These are phyloP conservation scores for Astrothelium subdiscretum DNA, from an alignment of 495 filamentous ascomycete genomes.

Conservation along the genomic window DNA sequence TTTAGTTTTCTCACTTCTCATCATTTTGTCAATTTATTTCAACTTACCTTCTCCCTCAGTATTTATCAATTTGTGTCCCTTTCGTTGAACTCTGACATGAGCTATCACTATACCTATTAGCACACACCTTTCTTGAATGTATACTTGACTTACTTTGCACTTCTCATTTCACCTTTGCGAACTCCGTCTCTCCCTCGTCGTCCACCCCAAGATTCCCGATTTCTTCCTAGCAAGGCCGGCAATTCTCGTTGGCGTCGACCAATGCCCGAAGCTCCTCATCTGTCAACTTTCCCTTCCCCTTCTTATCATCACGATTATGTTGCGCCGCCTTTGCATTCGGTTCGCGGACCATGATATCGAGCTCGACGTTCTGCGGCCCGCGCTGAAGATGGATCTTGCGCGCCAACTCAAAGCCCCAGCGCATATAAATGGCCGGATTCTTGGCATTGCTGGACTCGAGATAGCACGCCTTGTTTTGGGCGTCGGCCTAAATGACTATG, in stretches of 20 bases:
- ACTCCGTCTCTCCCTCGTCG: not conserved
- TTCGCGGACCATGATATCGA: constrained; percentile 70
- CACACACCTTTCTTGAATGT: not conserved
- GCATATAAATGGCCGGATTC: constrained; percentile 58
- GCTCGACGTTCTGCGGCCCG: constrained; percentile 45
- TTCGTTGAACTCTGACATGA: not conserved
- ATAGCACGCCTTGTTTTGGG: constrained; percentile 51
- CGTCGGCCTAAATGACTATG: constrained; percentile 43
- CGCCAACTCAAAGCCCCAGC: constrained; percentile 53
- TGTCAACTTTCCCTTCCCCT: not conserved
- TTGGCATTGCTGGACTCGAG: constrained; percentile 59
- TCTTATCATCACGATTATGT: not conserved
- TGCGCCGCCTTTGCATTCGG: constrained; percentile 22
- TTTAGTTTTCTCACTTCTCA: too few species aligned
- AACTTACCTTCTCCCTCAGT: not conserved
- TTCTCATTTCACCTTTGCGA: not conserved
- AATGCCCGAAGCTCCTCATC: not conserved
- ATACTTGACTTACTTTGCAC: not conserved
- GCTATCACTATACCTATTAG: not conserved
- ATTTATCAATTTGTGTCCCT: not conserved
- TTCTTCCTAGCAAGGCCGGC: not conserved
- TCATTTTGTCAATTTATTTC: too few species aligned
- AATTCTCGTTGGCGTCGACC: not conserved
- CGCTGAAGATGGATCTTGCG: constrained; percentile 48
- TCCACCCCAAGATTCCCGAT: not conserved